Evolutionary conservation across 352 stramenopile genomes (phyloP).

Genomic region (Globisporangium sylvaticum): DNA sequence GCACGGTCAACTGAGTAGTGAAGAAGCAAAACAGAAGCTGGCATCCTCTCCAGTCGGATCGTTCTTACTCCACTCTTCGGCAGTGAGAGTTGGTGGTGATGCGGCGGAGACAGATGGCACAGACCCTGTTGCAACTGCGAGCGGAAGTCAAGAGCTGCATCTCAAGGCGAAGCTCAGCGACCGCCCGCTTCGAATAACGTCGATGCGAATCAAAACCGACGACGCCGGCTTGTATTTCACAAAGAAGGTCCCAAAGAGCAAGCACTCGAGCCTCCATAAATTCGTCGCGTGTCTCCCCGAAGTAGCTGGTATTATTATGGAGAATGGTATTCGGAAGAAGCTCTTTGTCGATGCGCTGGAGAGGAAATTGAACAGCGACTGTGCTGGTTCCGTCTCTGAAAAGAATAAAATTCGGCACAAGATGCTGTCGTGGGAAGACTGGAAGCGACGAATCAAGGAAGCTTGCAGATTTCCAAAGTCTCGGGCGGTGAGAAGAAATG

Average conservation of each 20-base stretch:
- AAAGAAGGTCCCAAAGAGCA: slow-evolving; percentile 29
- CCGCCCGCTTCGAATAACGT: slow-evolving; percentile 32
- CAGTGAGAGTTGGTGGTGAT: background rate
- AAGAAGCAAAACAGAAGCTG: slow-evolving; percentile 28
- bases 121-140: background rate
- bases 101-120: background rate
- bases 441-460: slow-evolving; percentile 23
- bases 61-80: slow-evolving; percentile 38
- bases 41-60: slow-evolving; percentile 27
- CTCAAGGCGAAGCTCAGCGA: slow-evolving; percentile 48
- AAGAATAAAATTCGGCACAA: background rate
- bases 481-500: slow-evolving; percentile 17
- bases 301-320: slow-evolving; percentile 32
- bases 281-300: slow-evolving; percentile 35
- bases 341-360: slow-evolving; percentile 18
- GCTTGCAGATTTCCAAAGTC: background rate
- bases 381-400: slow-evolving; percentile 6
- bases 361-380: slow-evolving; percentile 15
- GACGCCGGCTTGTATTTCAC: slow-evolving; percentile 26
- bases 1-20: slow-evolving; percentile 29
- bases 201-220: slow-evolving; percentile 33
- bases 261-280: slow-evolving; percentile 41
- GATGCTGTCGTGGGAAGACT: slow-evolving; percentile 28
- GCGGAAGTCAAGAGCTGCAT: slow-evolving; percentile 10
- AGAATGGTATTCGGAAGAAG: slow-evolving; percentile 29